Evolutionary conservation across 352 stramenopile genomes (phyloP).

Genomic region (Phytophthora pistaciae): DNA sequence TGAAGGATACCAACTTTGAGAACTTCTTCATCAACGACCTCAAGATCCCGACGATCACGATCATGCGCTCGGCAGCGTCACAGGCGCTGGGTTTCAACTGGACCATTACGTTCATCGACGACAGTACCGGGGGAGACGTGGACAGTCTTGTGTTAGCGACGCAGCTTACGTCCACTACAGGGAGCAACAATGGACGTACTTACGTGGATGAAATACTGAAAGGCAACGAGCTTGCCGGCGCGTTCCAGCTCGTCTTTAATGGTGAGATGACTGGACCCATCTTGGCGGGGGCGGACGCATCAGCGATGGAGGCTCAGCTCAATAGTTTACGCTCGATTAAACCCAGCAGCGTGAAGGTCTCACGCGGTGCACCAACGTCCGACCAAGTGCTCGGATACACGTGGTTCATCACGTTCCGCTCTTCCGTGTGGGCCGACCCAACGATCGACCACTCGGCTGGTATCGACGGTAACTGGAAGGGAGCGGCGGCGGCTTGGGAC

Average conservation of each 20-base stretch:
- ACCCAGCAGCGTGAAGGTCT: slow-evolving; percentile 92
- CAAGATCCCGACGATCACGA: slow-evolving; percentile 50
- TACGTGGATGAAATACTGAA: slow-evolving; percentile 77
- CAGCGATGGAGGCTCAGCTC: slow-evolving; percentile 89
- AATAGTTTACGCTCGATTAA: slow-evolving; percentile 94
- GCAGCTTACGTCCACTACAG: slow-evolving; percentile 29
- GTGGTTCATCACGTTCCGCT: slow-evolving; percentile 95
- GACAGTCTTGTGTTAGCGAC: slow-evolving; percentile 50
- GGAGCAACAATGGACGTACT: slow-evolving; percentile 41
- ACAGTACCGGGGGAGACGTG: slow-evolving; percentile 87
- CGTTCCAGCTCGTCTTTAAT: slow-evolving; percentile 95
- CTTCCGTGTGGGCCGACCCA: slow-evolving; percentile 93
- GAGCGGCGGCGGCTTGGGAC: slow-evolving; percentile 67
- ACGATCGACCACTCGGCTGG: slow-evolving; percentile 86
- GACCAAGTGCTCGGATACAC: slow-evolving; percentile 89
- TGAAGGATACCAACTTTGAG: slow-evolving; percentile 50
- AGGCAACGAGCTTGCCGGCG: slow-evolving; percentile 92
- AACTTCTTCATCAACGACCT: slow-evolving; percentile 58
- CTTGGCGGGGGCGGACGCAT: slow-evolving; percentile 80
- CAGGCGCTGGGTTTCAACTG: slow-evolving; percentile 83
- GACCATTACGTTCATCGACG: slow-evolving; percentile 77
- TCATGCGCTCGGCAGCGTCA: slow-evolving; percentile 70
- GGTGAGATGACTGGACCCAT: slow-evolving; percentile 95
- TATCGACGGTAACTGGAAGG: slow-evolving; percentile 94
- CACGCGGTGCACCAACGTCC: slow-evolving; percentile 52